A percentile compares a stretch with the other conserved stretches of the same genome.
Evolutionary conservation across 768 basidiomycete genomes (phyloP).

Genomic region (Boletus rex-veris): DNA sequence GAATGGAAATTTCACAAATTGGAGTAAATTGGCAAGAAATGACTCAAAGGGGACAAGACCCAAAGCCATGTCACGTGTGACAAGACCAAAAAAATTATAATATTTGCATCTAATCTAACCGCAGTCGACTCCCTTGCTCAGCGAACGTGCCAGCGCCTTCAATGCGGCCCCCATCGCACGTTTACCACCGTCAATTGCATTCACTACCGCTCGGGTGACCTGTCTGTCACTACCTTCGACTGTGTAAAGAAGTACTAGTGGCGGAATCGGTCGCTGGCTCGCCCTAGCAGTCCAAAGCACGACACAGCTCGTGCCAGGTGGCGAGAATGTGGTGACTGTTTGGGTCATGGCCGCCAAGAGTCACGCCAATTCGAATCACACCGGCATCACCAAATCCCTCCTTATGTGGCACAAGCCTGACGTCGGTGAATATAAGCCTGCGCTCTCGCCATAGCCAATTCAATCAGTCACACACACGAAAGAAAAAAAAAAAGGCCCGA

Average conservation of each 20-base stretch:
- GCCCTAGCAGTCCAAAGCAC: not conserved
- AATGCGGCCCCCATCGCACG: constrained; percentile 14
- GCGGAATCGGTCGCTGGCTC: too few relatives aligned
- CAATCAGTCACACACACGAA: not conserved
- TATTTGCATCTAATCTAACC: constrained; percentile 12
- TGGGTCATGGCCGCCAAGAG: constrained; percentile 5
- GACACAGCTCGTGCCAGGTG: constrained; percentile 3
- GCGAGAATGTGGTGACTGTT: constrained; percentile 10
- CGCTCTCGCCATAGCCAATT: not conserved
- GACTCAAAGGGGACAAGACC: constrained; percentile 33
- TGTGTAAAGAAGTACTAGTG: too few relatives aligned
- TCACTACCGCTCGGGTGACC: not conserved
- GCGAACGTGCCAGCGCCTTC: constrained; percentile 16
- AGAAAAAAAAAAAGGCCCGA: too few relatives aligned
- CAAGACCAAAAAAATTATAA: constrained; percentile 1
- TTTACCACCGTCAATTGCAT: constrained; percentile 3
- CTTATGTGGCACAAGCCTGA: too few relatives aligned
- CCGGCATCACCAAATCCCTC: not conserved
- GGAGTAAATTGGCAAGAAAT: constrained; percentile 29
- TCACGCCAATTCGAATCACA: constrained; percentile 8
- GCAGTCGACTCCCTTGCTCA: not conserved
- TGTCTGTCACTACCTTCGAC: not conserved
- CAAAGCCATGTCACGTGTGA: constrained; percentile 25
- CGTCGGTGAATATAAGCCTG: not conserved
- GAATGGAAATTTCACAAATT: constrained; percentile 36